phyloP scores from a whole-genome alignment of 2,329 filamentous ascomycete species.

The Xylariaceae sp. region DNA sequence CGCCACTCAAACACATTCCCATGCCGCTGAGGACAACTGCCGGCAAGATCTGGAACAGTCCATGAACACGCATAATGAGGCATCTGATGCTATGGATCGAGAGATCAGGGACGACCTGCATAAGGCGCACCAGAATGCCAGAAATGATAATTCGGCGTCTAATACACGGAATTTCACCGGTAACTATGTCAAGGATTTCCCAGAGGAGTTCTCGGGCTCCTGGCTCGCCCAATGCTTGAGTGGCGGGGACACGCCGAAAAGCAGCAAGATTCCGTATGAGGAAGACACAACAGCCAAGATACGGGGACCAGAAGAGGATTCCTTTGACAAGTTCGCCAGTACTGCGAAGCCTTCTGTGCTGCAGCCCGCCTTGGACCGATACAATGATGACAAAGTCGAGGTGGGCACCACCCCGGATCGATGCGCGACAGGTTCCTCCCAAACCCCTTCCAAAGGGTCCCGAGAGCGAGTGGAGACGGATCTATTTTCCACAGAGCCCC shows the following conservation, averaged over 20 bases:
- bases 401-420: neutral
- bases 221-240: conserved; percentile 26
- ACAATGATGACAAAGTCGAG: neutral
- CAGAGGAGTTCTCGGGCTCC: conserved; percentile 39
- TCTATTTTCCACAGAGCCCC: conserved; percentile 35
- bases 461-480: conserved; percentile 17
- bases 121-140: conserved; percentile 12
- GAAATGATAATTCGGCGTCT: conserved; percentile 14
- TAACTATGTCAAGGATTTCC: conserved; percentile 43
- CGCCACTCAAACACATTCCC: neutral
- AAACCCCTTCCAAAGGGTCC: no score
- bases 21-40: conserved; percentile 15
- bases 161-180: conserved; percentile 30
- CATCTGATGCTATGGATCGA: conserved; percentile 22
- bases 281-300: conserved; percentile 9
- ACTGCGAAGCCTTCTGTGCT: conserved; percentile 13
- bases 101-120: conserved; percentile 19
- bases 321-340: conserved; percentile 16
- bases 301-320: conserved; percentile 17
- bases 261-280: no score
- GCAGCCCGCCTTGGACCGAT: conserved; percentile 11
- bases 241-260: conserved; percentile 4
- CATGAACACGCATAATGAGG: conserved; percentile 22
- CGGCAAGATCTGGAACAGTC: conserved; percentile 24
- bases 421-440: no score